Evolutionary conservation across 768 basidiomycete genomes (phyloP), one percentile per base, ranked within the genome.

Genomic region (Tylopilus sp.): DNA sequence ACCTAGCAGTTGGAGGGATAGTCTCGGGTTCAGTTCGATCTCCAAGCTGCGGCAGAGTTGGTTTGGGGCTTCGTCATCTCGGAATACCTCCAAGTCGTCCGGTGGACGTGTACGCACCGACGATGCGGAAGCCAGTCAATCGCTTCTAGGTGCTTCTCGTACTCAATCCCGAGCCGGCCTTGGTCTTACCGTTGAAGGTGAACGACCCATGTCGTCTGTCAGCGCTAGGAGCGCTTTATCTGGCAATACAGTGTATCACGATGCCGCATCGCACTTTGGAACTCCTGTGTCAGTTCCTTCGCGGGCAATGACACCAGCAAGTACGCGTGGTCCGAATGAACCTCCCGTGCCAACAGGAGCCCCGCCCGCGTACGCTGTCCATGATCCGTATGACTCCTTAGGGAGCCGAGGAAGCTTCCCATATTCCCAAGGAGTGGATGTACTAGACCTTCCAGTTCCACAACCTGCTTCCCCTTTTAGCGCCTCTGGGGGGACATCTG

Each of bases 161-260:
- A 46, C 28, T 37, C 68, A 59, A 52, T 54, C 71, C 2, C 60
- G 71, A 43, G 52, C 66, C 61, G 60, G 73, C 57, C 56, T 77
- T 28, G 78, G 76, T 22, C 57, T 74, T 12, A 68, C 62, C 22
- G 55, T 67, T 9, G 75, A 76, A 26, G 76, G 74, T 8, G 65
- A 68, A 4, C 77, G 87, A 5, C 87, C 87, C 0, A 65, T 78
- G 28, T 88, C 87, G 0, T 73, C 73, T 43, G 70, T 80, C 34
- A 88, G 86, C 50, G 74, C 71, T 19, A 72, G 69, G 53, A 87
- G 85, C 48, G 77, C 71, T 6, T 54, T 72, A 14, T 81, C 80
- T 2, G 84, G 79, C 5, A 76, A 71, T 28, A 86, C 84, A 0
- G 59, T 84, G 3, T 88, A 83, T 58, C 82, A 83, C 55, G 86